Evolutionary conservation across 257 asterid species (phyloP), one percentile per base, ranked within the genome.

Genomic region (Plantago ovata): DNA sequence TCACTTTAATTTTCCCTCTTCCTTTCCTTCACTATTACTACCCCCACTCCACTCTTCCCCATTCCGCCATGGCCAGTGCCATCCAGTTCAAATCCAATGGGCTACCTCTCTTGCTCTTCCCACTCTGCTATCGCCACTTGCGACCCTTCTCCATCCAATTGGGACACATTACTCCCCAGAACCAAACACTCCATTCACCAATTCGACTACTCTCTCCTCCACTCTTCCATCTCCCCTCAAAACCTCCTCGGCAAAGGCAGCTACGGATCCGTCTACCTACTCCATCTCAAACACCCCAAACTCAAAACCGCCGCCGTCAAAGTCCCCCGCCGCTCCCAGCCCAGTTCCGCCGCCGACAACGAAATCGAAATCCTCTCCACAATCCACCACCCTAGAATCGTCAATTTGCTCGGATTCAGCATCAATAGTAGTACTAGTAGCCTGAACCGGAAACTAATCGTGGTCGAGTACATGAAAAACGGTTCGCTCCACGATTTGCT

Each of bases 191-290:
- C 1, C 11, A 56, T 50, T 19, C 71, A 32, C n/a, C 69, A 82
- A 46, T 86, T 80, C 21, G 59, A 78, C 28, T 81, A 72, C 73
- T 61, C 95, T 11, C 82, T 84, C 55, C 90, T 89, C 38, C 72
- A 61, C 28, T 13, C 77, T 20, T 82, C 94, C 77, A 89, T 88
- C 83, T 81, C 91, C 20, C 40, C 73, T 10, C 62, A 65, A 18
- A 82, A 89, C 22, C 77, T 89, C 21, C 85, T 89, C 1, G 97
- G 97, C 6, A 86, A 82, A 58, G 95, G 96, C 48, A 86, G 95
- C 66, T 83, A 86, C 46, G 97, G 96, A 10, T 70, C 76, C 15
- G 95, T 90, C 3, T 90, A 82, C 80, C 81, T 65, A 69, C 90
- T 93, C 13, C 55, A 69, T 33, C 73, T 90, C 72, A 43, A 20